Evolutionary conservation across 2,329 filamentous ascomycete genomes (phyloP).

Genomic region (Colletotrichum aenigma): DNA sequence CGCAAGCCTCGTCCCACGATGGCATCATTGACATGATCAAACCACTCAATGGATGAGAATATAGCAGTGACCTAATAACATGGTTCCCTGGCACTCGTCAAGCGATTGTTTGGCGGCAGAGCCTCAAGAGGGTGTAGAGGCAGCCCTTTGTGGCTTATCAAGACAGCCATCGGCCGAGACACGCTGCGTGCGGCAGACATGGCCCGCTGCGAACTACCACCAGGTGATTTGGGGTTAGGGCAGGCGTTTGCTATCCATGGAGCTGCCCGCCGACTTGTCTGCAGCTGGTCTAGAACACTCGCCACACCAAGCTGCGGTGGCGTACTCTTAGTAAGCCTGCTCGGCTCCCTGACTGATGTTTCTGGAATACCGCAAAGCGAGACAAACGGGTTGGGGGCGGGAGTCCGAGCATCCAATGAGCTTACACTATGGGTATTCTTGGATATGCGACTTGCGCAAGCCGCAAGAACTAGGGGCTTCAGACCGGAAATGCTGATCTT

Average conservation of each 20-base stretch:
- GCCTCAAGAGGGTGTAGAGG: neutral
- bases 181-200: neutral
- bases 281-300: neutral
- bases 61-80: neutral
- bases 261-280: neutral
- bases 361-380: neutral
- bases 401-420: neutral
- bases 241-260: neutral
- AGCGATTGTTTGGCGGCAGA: neutral
- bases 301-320: neutral
- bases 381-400: neutral
- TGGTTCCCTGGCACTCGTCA: neutral
- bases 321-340: neutral
- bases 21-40: neutral
- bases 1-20: neutral
- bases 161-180: neutral
- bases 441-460: neutral
- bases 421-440: neutral
- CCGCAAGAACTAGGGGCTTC: neutral
- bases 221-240: constrained; percentile 5
- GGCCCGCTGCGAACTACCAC: neutral
- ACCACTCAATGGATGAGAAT: neutral
- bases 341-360: neutral
- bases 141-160: neutral
- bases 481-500: neutral